phyloP scores from a whole-genome alignment of 768 basidiomycete species.

The Phlebiopsis flavidoalba region DNA sequence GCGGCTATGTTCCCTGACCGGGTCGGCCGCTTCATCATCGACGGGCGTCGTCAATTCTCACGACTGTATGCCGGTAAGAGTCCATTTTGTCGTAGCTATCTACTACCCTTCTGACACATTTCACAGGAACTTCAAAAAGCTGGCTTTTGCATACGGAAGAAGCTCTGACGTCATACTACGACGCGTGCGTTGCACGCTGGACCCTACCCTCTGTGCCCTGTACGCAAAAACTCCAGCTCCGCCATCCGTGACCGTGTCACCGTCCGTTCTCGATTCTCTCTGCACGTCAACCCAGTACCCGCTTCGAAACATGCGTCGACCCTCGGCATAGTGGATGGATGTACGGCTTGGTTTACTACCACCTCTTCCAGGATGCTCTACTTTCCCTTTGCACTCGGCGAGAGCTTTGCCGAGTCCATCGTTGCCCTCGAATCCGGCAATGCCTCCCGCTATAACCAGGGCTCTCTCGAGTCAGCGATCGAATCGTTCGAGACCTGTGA shows the following conservation, averaged over 20 bases:
- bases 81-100: neutral
- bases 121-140: conserved; percentile 3
- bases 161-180: conserved; percentile 17
- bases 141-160: conserved; percentile 10
- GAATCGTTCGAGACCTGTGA: neutral
- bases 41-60: conserved; percentile 17
- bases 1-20: conserved; percentile 24
- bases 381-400: neutral
- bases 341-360: neutral
- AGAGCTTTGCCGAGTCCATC: neutral
- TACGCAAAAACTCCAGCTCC: conserved; percentile 16
- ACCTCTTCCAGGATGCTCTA: neutral
- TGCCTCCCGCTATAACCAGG: neutral
- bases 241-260: conserved; percentile 15
- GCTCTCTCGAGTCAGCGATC: neutral
- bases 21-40: conserved; percentile 26
- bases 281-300: neutral
- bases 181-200: conserved; percentile 17
- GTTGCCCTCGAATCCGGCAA: conserved; percentile 4
- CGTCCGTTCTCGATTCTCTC: neutral
- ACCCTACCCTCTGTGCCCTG: conserved; percentile 20
- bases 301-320: neutral
- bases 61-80: conserved; percentile 20
- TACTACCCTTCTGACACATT: neutral
- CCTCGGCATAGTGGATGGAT: conserved; percentile 8